These are phyloP conservation scores for Phyllosticta capitalensis DNA, from an alignment of 2,329 filamentous ascomycete species.

Conservation along the genomic window DNA sequence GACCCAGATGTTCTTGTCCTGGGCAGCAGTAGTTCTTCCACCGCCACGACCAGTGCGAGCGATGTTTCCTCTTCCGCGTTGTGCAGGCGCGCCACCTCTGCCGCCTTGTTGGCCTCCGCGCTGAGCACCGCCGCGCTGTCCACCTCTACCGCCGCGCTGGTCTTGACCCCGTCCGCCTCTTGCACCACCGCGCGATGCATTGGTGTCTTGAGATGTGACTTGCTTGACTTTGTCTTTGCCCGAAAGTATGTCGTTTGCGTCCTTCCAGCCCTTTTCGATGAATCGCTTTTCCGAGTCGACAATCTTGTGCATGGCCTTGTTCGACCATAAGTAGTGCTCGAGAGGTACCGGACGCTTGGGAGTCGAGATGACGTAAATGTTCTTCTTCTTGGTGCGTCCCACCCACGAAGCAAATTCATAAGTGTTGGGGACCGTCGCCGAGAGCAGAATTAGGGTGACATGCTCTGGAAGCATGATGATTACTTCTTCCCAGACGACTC, in stretches of 20 bases:
- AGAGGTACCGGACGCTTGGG: conserved; percentile 89
- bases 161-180: conserved; percentile 43
- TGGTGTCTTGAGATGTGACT: conserved; percentile 40
- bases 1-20: conserved; percentile 96
- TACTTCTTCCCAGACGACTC: conserved; percentile 98
- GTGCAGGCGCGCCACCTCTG: conserved; percentile 41
- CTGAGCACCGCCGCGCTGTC: conserved; percentile 39
- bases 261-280: conserved; percentile 87
- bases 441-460: conserved; percentile 88
- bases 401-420: conserved; percentile 98
- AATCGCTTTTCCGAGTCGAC: conserved; percentile 90
- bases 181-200: conserved; percentile 40
- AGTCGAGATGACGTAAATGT: conserved; percentile 98
- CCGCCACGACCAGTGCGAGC: conserved; percentile 77
- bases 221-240: conserved; percentile 68
- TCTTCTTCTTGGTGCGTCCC: conserved; percentile 92
- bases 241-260: conserved; percentile 72
- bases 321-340: conserved; percentile 94
- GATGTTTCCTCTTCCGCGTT: conserved; percentile 69
- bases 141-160: conserved; percentile 41
- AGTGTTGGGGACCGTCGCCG: conserved; percentile 94
- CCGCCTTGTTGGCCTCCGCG: conserved; percentile 40
- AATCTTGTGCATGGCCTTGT: conserved; percentile 87
- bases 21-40: conserved; percentile 77
- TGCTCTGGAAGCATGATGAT: conserved; percentile 99